Conservation (phyloP, 2,329 filamentous ascomycete genomes). For the Alternaria triticina region DNA sequence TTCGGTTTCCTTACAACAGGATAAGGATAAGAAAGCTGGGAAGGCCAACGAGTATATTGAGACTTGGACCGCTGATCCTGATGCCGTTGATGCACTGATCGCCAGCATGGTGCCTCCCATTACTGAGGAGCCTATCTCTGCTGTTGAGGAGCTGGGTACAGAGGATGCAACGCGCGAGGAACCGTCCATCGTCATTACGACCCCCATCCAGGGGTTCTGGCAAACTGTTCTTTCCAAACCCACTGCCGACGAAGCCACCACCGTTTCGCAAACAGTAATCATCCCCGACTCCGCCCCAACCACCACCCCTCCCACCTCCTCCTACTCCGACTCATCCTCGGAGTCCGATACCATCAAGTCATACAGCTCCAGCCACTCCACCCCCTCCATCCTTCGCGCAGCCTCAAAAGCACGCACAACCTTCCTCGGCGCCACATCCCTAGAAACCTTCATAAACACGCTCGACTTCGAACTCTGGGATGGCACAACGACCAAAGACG, state of each 20-base stretch:
- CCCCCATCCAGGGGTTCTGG: neutral
- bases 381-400: neutral
- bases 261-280: neutral
- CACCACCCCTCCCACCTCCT: neutral
- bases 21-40: neutral
- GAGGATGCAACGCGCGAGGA: neutral
- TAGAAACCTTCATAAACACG: neutral
- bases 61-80: neutral
- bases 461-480: neutral
- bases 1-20: neutral
- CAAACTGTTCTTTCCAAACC: neutral
- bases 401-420: neutral
- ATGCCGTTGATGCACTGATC: neutral
- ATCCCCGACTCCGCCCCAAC: neutral
- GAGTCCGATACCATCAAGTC: neutral
- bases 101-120: neutral
- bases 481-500: conserved; percentile 1
- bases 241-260: neutral
- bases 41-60: neutral
- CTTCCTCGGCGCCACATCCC: neutral
- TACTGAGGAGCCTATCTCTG: neutral
- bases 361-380: neutral
- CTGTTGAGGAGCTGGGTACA: neutral
- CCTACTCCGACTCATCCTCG: neutral
- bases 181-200: neutral